Evolutionary conservation across 2,329 filamentous ascomycete genomes (phyloP).

Genomic region (Aquanectria penicillioides): DNA sequence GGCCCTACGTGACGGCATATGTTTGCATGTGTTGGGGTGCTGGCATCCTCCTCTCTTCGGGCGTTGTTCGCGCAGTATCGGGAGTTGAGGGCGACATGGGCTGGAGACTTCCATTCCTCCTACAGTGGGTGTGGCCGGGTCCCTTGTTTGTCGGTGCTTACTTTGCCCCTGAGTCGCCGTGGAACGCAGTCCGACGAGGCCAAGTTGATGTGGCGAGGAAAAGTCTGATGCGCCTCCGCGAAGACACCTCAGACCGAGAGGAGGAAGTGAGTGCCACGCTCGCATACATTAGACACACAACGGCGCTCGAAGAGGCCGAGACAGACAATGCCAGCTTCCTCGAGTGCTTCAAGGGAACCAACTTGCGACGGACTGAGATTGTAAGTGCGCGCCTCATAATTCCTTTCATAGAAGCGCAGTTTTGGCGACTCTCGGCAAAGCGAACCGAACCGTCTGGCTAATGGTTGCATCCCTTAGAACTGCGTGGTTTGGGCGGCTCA

Average conservation of each 20-base stretch:
- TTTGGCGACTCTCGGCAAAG: neutral
- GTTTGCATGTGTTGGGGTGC: slow-evolving; percentile 59
- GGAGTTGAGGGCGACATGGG: slow-evolving; percentile 51
- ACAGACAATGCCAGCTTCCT: slow-evolving; percentile 50
- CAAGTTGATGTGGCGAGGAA: slow-evolving; percentile 46
- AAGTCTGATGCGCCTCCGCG: slow-evolving; percentile 45
- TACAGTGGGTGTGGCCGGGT: slow-evolving; percentile 60
- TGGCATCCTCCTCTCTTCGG: slow-evolving; percentile 56
- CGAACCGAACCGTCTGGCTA: neutral
- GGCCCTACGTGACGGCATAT: slow-evolving; percentile 55
- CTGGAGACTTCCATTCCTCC: slow-evolving; percentile 57
- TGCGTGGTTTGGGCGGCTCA: slow-evolving; percentile 52
- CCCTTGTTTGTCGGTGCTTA: slow-evolving; percentile 49
- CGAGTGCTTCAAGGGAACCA: slow-evolving; percentile 56
- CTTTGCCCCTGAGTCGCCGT: slow-evolving; percentile 59
- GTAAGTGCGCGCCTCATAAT: slow-evolving; percentile 48
- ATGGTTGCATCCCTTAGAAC: slow-evolving; percentile 43
- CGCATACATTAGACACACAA: slow-evolving; percentile 54
- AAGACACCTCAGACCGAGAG: slow-evolving; percentile 19
- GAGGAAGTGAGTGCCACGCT: slow-evolving; percentile 49
- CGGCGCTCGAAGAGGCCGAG: slow-evolving; percentile 50
- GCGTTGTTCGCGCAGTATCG: slow-evolving; percentile 37
- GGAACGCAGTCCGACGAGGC: slow-evolving; percentile 53
- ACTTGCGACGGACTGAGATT: slow-evolving; percentile 52
- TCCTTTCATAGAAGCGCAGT: slow-evolving; percentile 37